Base-by-base conservation (phyloP, 2,329 filamentous ascomycete species). In the Ceratocystis destructans region DNA sequence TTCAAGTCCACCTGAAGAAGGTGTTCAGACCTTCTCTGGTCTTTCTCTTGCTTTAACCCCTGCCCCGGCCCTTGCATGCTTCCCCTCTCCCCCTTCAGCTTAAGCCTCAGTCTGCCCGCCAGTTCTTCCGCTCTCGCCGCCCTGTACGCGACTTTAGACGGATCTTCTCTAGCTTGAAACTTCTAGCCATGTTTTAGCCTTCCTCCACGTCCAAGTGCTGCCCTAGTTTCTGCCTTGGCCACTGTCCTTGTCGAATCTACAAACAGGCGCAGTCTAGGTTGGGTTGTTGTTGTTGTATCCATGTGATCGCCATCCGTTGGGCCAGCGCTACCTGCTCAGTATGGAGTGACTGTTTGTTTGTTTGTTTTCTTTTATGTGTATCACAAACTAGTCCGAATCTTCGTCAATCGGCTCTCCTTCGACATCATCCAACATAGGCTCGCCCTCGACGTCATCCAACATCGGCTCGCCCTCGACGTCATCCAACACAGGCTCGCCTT, bases 381-480 rank as follows among this genome's bases (percentile, higher is more conserved):
- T 22, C 50, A 15, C 20, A 15, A 28, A 28, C 12, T 55, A 66
- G 7, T 66, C 65, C 6, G 61, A 63, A 20, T 66, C 65, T 48
- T 62, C 46, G 17, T 65, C 59, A 28, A 69, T 68, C 48, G 64
- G 25, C 57, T 82, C 77, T 2, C 78, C 79, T 62, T 81, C 79
- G 25, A 79, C 74, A 50, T 79, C 80, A 15, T 78, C 78, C 4
- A 61, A 45, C 12, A 67, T 57, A 7, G 66, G 28, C 44, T 81
- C 78, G 2, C 78, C 79, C 69, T 81, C 79, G 22, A 22, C 22
- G 22, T 22, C 22, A 15, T 78, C 78, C 4, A 61, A 45, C 12
- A 67, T 46, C 4, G 66, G 28, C 44, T 81, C 78, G 2, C 78
- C 79, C 69, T 81, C 79, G 25, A 79, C 74, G 53, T 79, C 80